Conservation (phyloP, 345 rosid genomes). For the Pugionium cornutum region DNA sequence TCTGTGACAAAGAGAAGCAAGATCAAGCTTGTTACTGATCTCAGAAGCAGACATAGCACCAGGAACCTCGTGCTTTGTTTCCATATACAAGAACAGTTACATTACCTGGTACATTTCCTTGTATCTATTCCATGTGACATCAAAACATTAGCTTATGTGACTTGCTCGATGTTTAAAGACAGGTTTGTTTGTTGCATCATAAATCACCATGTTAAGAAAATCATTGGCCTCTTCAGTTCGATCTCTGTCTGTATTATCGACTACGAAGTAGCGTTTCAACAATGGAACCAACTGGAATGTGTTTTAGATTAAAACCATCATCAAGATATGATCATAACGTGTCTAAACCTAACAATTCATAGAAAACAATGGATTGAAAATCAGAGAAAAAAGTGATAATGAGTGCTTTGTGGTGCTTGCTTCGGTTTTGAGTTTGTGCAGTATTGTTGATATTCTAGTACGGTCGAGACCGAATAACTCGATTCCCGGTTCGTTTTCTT, state of each 20-base stretch:
- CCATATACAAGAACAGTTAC: slow-evolving; percentile 60
- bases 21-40: slow-evolving; percentile 61
- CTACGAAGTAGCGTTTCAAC: slow-evolving; percentile 27
- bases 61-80: slow-evolving; percentile 57
- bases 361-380: neutral
- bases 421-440: too few species aligned
- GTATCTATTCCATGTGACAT: slow-evolving; percentile 14
- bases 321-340: slow-evolving; percentile 1
- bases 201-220: slow-evolving; percentile 28
- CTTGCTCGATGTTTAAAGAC: neutral
- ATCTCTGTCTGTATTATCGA: slow-evolving; percentile 37
- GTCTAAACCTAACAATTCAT: slow-evolving; percentile 9
- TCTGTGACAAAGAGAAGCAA: slow-evolving; percentile 53
- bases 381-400: neutral
- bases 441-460: too few species aligned
- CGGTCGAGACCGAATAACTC: too few species aligned
- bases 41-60: slow-evolving; percentile 71
- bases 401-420: neutral
- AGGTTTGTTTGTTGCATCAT: slow-evolving; percentile 26
- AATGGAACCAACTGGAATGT: neutral
- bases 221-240: slow-evolving; percentile 25
- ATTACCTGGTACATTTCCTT: slow-evolving; percentile 17
- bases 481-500: too few species aligned
- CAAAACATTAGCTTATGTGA: slow-evolving; percentile 5
- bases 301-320: neutral